These are phyloP conservation scores for Arthrinium puccinioides DNA, from an alignment of 2,329 filamentous ascomycete genomes.

Conservation along the genomic window DNA sequence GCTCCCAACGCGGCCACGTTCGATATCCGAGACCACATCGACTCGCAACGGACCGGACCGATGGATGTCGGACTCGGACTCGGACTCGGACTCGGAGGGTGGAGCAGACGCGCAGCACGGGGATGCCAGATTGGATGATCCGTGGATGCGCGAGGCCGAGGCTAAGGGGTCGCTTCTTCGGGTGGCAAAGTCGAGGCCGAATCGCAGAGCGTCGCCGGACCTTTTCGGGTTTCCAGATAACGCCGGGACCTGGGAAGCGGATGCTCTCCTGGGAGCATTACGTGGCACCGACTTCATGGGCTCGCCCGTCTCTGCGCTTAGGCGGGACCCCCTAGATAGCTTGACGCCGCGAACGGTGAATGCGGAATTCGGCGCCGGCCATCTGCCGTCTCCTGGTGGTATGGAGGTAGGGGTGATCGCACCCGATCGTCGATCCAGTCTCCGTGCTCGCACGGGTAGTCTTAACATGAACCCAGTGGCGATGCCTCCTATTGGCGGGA, in stretches of 20 bases:
- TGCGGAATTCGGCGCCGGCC: constrained; percentile 27
- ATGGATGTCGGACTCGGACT: constrained; percentile 37
- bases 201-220: constrained; percentile 37
- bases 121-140: constrained; percentile 44
- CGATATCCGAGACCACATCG: constrained; percentile 36
- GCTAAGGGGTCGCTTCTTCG: too few species aligned
- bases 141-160: constrained; percentile 52
- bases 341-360: constrained; percentile 35
- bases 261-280: constrained; percentile 37
- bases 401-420: constrained; percentile 34
- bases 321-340: constrained; percentile 37
- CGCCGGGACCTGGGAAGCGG: constrained; percentile 36
- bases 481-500: constrained; percentile 9
- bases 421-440: constrained; percentile 45
- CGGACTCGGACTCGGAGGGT: constrained; percentile 36
- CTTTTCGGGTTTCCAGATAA: constrained; percentile 44
- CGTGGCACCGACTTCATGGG: constrained; percentile 25
- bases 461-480: constrained; percentile 13
- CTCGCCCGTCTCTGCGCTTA: constrained; percentile 21
- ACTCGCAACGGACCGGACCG: not conserved
- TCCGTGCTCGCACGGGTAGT: constrained; percentile 38
- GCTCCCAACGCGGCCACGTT: constrained; percentile 34
- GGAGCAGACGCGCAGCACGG: constrained; percentile 29
- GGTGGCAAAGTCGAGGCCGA: too few species aligned
- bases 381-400: constrained; percentile 16